Evolutionary conservation across 768 basidiomycete species (phyloP).

Genomic region (Kwoniella newhampshirensis): DNA sequence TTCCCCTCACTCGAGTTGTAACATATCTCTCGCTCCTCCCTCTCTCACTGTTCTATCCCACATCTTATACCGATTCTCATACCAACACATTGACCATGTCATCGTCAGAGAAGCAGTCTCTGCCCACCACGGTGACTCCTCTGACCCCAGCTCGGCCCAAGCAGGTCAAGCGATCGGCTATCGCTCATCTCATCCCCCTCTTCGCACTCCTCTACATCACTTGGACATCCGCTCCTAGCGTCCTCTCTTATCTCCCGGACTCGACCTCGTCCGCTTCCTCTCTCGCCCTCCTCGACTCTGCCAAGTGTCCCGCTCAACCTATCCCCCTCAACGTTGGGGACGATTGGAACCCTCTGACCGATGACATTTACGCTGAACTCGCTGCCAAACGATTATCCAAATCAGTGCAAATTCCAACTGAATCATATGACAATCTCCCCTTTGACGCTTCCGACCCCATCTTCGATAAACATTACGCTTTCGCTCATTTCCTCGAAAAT

Average conservation of each 20-base stretch:
- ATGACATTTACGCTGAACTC: slow-evolving; percentile 30
- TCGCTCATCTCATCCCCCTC: slow-evolving; percentile 2
- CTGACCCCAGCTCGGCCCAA: not conserved
- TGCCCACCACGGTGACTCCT: not conserved
- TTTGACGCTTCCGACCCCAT: slow-evolving; percentile 28
- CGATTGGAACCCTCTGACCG: slow-evolving; percentile 38
- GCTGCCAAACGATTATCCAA: slow-evolving; percentile 37
- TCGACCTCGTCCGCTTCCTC: not conserved
- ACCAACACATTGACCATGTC: slow-evolving; percentile 1
- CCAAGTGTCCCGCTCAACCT: slow-evolving; percentile 45
- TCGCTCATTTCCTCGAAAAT: slow-evolving; percentile 39
- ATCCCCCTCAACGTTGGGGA: slow-evolving; percentile 24
- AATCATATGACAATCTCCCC: slow-evolving; percentile 45
- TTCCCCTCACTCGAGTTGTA: too few relatives aligned
- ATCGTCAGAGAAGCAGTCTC: slow-evolving; percentile 2
- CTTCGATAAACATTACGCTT: slow-evolving; percentile 43
- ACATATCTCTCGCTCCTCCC: too few relatives aligned
- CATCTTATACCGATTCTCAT: not conserved
- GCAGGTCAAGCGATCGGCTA: not conserved
- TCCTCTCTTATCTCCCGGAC: slow-evolving; percentile 1
- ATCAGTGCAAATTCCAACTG: slow-evolving; percentile 45
- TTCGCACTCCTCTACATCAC: not conserved
- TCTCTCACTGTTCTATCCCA: not conserved
- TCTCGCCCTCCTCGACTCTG: slow-evolving; percentile 8
- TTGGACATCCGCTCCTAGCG: not conserved